Evolutionary conservation across 169 alveolate species (phyloP).

Genomic region (Plasmodium falciparum): DNA sequence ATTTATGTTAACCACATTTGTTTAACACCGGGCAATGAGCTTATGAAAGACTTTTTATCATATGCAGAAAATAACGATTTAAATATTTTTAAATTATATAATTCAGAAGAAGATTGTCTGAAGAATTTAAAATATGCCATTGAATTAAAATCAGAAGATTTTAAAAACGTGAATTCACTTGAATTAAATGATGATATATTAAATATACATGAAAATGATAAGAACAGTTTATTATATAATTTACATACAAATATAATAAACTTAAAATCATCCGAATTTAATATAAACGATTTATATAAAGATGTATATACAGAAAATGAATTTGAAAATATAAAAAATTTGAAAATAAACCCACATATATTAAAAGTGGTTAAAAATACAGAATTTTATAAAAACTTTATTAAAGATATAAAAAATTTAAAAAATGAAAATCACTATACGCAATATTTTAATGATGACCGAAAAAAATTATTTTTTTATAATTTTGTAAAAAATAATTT

Average conservation of each 20-base stretch:
- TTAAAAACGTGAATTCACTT: background rate
- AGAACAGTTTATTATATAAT: slow-evolving; percentile 14
- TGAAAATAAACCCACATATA: slow-evolving; percentile 17
- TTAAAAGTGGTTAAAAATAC: slow-evolving; percentile 19
- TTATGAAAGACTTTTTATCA: slow-evolving; percentile 25
- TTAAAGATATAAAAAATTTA: slow-evolving; percentile 41
- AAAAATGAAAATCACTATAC: slow-evolving; percentile 29
- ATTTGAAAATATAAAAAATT: slow-evolving; percentile 18
- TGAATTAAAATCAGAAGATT: slow-evolving; percentile 9
- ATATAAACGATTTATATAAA: slow-evolving; percentile 49
- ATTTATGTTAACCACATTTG: slow-evolving; percentile 62
- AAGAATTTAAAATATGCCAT: slow-evolving; percentile 60
- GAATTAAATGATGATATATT: background rate
- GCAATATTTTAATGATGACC: slow-evolving; percentile 30
- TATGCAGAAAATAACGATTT: slow-evolving; percentile 36
- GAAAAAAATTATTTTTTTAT: slow-evolving; percentile 37
- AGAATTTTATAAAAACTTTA: slow-evolving; percentile 20
- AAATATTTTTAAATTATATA: slow-evolving; percentile 43
- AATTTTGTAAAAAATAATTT: slow-evolving; percentile 52
- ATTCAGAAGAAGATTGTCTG: slow-evolving; percentile 39
- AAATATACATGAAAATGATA: background rate
- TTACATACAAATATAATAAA: background rate
- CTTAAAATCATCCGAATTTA: background rate
- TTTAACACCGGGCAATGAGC: slow-evolving; percentile 19
- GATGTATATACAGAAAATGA: slow-evolving; percentile 20